These are phyloP conservation scores for Nakataea oryzae DNA, from an alignment of 2,329 filamentous ascomycete species.

Conservation along the genomic window DNA sequence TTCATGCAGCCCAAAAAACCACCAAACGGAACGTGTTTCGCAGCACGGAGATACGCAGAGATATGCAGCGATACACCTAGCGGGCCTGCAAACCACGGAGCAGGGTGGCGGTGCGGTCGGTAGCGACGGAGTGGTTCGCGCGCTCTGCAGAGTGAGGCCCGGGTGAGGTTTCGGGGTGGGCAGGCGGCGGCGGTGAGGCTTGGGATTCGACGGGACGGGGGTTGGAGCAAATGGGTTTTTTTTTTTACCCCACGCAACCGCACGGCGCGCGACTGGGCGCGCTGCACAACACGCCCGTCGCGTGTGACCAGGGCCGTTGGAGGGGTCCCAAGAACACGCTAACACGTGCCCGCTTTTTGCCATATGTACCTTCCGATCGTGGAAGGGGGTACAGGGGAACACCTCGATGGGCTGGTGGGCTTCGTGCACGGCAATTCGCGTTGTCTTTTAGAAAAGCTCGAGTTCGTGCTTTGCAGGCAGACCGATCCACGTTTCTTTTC, in stretches of 20 bases:
- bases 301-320: not conserved
- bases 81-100: not conserved
- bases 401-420: too few species aligned
- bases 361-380: not conserved
- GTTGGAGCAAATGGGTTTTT: not conserved
- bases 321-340: constrained; percentile 8
- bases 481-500: not conserved
- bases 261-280: not conserved
- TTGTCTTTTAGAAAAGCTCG: too few species aligned
- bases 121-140: not conserved
- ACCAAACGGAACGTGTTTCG: not conserved
- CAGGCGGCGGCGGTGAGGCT: not conserved
- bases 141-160: not conserved
- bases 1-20: not conserved
- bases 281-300: not conserved
- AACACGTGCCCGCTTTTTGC: constrained; percentile 9
- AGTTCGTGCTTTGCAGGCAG: too few species aligned
- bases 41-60: not conserved
- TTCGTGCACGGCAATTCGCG: too few species aligned
- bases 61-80: not conserved
- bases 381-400: not conserved
- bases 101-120: not conserved
- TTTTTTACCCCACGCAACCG: not conserved
- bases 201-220: not conserved
- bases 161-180: not conserved